A percentile compares a stretch with the other conserved stretches of the same genome.
Evolutionary conservation across 495 filamentous ascomycete genomes (phyloP).

Genomic region (Cladorrhinum samala): DNA sequence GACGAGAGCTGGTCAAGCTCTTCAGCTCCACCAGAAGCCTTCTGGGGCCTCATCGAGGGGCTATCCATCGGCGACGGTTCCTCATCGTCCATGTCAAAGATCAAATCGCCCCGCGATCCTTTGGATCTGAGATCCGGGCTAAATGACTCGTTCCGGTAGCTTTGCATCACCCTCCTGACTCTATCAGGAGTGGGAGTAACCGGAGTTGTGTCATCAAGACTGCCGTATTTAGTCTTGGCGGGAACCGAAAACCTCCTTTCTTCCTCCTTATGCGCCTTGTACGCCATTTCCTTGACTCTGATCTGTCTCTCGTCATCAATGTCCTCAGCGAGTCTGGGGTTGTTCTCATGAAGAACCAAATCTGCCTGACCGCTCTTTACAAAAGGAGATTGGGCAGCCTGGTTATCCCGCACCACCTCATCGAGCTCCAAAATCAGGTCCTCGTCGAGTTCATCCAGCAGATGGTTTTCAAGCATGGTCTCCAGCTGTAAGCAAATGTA

Average conservation of each 20-base stretch:
- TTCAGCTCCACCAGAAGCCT: background rate
- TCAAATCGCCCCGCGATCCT: conserved; percentile 65
- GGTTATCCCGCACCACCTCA: conserved; percentile 71
- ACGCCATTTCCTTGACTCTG: conserved; percentile 48
- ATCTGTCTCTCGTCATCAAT: conserved; percentile 46
- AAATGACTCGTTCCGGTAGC: conserved; percentile 40
- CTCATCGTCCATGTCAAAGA: conserved; percentile 95
- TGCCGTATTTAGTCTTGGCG: conserved; percentile 42
- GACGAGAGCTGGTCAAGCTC: conserved; percentile 18
- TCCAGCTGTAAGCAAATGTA: conserved; percentile 90
- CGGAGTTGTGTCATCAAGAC: conserved; percentile 48
- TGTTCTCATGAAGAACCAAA: conserved; percentile 58
- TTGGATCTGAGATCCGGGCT: conserved; percentile 60
- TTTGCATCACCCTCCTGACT: conserved; percentile 41
- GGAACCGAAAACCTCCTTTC: conserved; percentile 49
- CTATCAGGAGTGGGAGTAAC: conserved; percentile 52
- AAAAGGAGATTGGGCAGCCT: conserved; percentile 66
- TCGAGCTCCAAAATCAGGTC: conserved; percentile 74
- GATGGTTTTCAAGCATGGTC: conserved; percentile 78
- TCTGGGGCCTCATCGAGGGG: conserved; percentile 14
- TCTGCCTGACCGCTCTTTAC: conserved; percentile 70
- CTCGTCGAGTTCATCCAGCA: conserved; percentile 81
- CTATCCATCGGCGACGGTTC: conserved; percentile 19
- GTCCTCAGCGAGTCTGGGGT: conserved; percentile 54
- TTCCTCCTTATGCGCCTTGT: conserved; percentile 52